These are phyloP conservation scores for Phyllosticta ampelicida DNA, from an alignment of 2,329 filamentous ascomycete species.

Conservation along the genomic window DNA sequence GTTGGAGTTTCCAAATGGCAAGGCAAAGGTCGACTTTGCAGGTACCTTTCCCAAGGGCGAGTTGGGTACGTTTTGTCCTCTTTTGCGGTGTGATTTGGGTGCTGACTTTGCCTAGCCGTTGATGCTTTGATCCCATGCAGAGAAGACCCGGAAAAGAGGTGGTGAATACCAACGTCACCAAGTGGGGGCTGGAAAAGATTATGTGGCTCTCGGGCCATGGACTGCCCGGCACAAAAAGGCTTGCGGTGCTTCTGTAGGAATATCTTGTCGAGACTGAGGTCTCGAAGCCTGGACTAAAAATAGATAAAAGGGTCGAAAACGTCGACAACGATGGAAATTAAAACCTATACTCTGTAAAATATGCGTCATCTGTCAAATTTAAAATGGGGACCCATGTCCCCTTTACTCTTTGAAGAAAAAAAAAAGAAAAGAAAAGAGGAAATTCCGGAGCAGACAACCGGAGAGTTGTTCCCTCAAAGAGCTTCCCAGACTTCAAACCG, in stretches of 20 bases:
- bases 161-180: neutral
- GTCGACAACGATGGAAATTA: too few relatives aligned
- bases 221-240: neutral
- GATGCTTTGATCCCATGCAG: neutral
- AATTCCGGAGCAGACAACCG: too few relatives aligned
- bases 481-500: too few relatives aligned
- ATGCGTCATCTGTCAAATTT: too few relatives aligned
- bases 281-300: too few relatives aligned
- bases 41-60: neutral
- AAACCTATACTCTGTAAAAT: too few relatives aligned
- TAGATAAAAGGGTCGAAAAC: too few relatives aligned
- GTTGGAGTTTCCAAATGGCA: neutral
- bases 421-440: too few relatives aligned
- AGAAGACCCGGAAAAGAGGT: neutral
- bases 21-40: neutral
- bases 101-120: neutral
- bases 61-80: neutral
- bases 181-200: neutral
- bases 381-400: too few relatives aligned
- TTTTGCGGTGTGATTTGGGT: neutral
- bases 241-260: neutral
- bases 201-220: neutral
- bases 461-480: too few relatives aligned
- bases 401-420: too few relatives aligned
- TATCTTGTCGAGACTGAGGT: too few relatives aligned